phyloP scores from a whole-genome alignment of 2,329 filamentous ascomycete genomes.

The Cryphonectria radicalis region DNA sequence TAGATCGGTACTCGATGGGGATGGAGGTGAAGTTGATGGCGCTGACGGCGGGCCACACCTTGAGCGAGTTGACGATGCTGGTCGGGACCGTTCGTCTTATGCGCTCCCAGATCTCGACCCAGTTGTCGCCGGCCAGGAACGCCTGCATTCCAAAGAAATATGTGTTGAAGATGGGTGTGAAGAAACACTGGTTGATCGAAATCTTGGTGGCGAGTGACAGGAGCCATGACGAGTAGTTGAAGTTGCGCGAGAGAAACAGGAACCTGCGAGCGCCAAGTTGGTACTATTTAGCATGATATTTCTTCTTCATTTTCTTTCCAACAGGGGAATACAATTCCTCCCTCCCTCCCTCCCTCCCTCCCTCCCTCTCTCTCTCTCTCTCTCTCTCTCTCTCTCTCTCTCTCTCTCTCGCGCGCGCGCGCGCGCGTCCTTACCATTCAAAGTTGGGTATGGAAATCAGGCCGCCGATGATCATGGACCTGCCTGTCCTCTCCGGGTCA shows the following conservation, averaged over 20 bases:
- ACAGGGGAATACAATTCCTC: too few species aligned
- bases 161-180: constrained; percentile 81
- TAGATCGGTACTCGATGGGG: constrained; percentile 74
- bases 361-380: too few species aligned
- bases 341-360: too few species aligned
- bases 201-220: constrained; percentile 79
- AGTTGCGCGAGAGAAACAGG: constrained; percentile 76
- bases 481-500: constrained; percentile 68
- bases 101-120: constrained; percentile 68
- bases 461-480: constrained; percentile 76
- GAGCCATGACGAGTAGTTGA: constrained; percentile 79
- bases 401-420: too few species aligned
- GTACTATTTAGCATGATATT: not conserved
- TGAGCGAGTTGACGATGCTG: constrained; percentile 78
- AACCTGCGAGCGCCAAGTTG: constrained; percentile 57
- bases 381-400: too few species aligned
- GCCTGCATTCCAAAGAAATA: constrained; percentile 86
- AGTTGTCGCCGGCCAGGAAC: constrained; percentile 69
- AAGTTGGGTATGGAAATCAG: constrained; percentile 77
- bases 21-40: constrained; percentile 88
- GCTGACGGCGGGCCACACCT: constrained; percentile 86
- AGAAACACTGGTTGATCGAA: constrained; percentile 75
- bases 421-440: constrained; percentile 73
- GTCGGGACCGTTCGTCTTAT: constrained; percentile 76
- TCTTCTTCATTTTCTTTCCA: not conserved